These are phyloP conservation scores for Earliella scabrosa DNA, from an alignment of 1,284 basidiomycete genomes.

Conservation along the genomic window DNA sequence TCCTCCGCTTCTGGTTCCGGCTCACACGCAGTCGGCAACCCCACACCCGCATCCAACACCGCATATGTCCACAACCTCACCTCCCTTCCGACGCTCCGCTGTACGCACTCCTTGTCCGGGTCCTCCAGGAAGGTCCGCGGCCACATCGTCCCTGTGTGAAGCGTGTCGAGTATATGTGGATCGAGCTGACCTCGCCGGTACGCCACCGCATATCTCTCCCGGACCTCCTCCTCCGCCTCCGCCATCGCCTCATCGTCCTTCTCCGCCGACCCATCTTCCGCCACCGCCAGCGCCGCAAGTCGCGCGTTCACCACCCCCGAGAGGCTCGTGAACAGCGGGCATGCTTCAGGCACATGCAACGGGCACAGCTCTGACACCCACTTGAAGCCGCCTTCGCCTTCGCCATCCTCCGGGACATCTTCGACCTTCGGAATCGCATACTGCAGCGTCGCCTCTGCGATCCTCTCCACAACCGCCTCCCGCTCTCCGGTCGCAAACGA, in stretches of 20 bases:
- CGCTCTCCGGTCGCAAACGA: constrained; percentile 63
- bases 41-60: constrained; percentile 68
- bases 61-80: constrained; percentile 73
- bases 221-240: constrained; percentile 39
- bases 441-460: constrained; percentile 75
- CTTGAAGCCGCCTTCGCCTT: neutral
- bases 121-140: constrained; percentile 74
- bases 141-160: constrained; percentile 70
- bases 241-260: constrained; percentile 31
- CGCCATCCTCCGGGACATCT: constrained; percentile 40
- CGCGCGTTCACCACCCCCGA: constrained; percentile 39
- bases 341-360: constrained; percentile 57
- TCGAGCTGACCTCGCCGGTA: constrained; percentile 65
- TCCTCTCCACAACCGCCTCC: constrained; percentile 64
- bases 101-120: constrained; percentile 71
- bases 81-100: constrained; percentile 60
- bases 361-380: constrained; percentile 62
- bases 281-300: neutral
- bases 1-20: constrained; percentile 30
- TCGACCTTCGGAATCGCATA: constrained; percentile 67
- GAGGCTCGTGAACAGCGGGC: constrained; percentile 55
- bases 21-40: constrained; percentile 45
- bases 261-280: constrained; percentile 10
- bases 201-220: constrained; percentile 58
- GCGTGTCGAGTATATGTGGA: constrained; percentile 59